Base-by-base conservation (phyloP, 441 rosid genomes). In the Omphalea diandra region DNA sequence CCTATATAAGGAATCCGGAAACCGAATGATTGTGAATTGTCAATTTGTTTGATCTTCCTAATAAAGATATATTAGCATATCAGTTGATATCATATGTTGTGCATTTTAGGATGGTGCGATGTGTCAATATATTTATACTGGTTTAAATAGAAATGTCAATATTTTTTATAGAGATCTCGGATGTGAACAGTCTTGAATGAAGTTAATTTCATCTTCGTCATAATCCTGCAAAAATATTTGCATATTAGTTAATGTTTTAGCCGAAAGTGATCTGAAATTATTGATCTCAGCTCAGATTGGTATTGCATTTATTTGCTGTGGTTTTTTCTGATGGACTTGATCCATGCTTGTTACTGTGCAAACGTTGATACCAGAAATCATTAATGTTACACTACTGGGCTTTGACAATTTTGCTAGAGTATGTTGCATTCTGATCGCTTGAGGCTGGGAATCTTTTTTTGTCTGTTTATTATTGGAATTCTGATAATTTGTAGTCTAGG, bases 311-410 rank as follows among this genome's bases (percentile, higher is more conserved):
- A 14, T 26, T 3, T 53, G 3, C 11, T 54, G 32, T 54, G 56
- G 15, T 52, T 52, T 52, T 52, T 29, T 22, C 3, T 52, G 27
- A 52, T 52, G 56, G 31, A 64, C 38, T 46, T 64, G 59, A 52
- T 53, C 3, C 59, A 33, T 68, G 29, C 27, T 54, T n/a, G 41
- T 62, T 8, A 6, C 55, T 20, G 11, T 50, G 52, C 52, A 47
- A n/a, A 47, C 18, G 53, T 47, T 47, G 53, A 47, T 47, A 47
- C 53, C 53, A 47, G 53, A 47, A 50, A 22, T 24, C 4, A 2
- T 9, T 22, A 14, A 9, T 8, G 27, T 47, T 47, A n/a, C n/a
- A n/a, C n/a, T n/a, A n/a, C n/a, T n/a, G n/a, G n/a, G n/a, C n/a
- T n/a, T n/a, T n/a, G n/a, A n/a, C n/a, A n/a, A n/a, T n/a, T n/a